A percentile compares a stretch with the other conserved stretches of the same genome.
Evolutionary conservation across 805 yeast species (phyloP).

Genomic region (Lipomyces chichibuensis): DNA sequence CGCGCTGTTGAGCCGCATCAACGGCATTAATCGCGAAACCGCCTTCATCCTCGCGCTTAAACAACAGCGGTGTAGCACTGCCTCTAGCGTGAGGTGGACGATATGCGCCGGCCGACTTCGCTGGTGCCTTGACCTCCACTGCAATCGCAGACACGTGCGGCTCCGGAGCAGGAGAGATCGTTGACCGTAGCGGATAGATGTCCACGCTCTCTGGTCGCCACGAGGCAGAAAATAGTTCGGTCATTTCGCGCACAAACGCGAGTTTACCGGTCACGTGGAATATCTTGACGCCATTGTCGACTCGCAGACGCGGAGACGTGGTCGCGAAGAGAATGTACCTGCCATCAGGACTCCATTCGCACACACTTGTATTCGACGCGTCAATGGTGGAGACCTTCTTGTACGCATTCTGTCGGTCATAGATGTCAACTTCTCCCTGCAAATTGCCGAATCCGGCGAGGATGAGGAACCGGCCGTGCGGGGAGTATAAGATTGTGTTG

Average conservation of each 20-base stretch:
- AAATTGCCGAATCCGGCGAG: conserved; percentile 98
- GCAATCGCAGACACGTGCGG: conserved; percentile 72
- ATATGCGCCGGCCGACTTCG: conserved; percentile 84
- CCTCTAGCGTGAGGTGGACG: conserved; percentile 94
- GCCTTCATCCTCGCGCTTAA: conserved; percentile 39
- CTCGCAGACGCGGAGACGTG: conserved; percentile 94
- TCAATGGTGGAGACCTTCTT: conserved; percentile 76
- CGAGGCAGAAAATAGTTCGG: conserved; percentile 74
- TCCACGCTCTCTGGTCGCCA: conserved; percentile 73
- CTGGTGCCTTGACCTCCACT: conserved; percentile 47
- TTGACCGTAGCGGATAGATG: conserved; percentile 56
- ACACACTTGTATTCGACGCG: conserved; percentile 93
- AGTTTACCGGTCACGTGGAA: conserved; percentile 92
- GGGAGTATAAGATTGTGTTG: conserved; percentile 88
- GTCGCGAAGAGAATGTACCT: conserved; percentile 92
- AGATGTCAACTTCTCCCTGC: conserved; percentile 93
- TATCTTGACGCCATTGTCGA: conserved; percentile 89
- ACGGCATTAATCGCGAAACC: conserved; percentile 29
- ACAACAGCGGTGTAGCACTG: conserved; percentile 41
- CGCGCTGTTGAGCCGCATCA: conserved; percentile 34
- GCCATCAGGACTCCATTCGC: conserved; percentile 98
- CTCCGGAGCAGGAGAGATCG: conserved; percentile 53
- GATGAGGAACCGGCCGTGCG: conserved; percentile 86
- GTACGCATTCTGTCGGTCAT: conserved; percentile 88
- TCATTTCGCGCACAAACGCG: conserved; percentile 74